Evolutionary conservation across 805 yeast species (phyloP).

Genomic region (Candida morakotiae): DNA sequence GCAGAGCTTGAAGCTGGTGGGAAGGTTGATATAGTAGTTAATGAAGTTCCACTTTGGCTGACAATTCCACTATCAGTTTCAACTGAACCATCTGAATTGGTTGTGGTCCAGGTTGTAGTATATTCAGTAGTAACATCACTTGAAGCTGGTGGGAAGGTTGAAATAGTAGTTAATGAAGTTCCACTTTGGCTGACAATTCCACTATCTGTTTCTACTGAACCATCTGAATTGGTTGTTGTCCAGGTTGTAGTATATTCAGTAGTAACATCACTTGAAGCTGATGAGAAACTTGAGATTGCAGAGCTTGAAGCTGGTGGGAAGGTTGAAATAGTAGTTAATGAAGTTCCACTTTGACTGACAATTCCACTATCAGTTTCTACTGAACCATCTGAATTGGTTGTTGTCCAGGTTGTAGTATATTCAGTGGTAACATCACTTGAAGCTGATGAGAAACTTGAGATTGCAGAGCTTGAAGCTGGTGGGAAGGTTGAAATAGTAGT

Average conservation of each 20-base stretch:
- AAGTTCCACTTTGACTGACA: constrained; percentile 14
- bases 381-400: constrained; percentile 11
- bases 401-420: constrained; percentile 8
- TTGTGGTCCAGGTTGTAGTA: constrained; percentile 14
- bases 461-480: constrained; percentile 3
- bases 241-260: constrained; percentile 9
- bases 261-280: constrained; percentile 9
- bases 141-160: constrained; percentile 8
- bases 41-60: constrained; percentile 3
- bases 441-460: no score
- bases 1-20: constrained; percentile 1
- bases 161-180: constrained; percentile 14
- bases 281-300: constrained; percentile 1
- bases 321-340: constrained; percentile 13
- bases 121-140: constrained; percentile 9
- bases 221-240: constrained; percentile 11
- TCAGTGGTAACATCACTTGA: neutral
- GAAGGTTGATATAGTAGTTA: constrained; percentile 5
- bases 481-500: constrained; percentile 12
- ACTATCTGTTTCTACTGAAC: constrained; percentile 12
- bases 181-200: constrained; percentile 15
- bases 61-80: constrained; percentile 15
- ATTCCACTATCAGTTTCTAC: constrained; percentile 13
- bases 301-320: constrained; percentile 7
- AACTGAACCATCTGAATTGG: constrained; percentile 11